These are phyloP conservation scores for Austroboletus rostrupii DNA, from an alignment of 1,284 basidiomycete genomes.

Conservation along the genomic window DNA sequence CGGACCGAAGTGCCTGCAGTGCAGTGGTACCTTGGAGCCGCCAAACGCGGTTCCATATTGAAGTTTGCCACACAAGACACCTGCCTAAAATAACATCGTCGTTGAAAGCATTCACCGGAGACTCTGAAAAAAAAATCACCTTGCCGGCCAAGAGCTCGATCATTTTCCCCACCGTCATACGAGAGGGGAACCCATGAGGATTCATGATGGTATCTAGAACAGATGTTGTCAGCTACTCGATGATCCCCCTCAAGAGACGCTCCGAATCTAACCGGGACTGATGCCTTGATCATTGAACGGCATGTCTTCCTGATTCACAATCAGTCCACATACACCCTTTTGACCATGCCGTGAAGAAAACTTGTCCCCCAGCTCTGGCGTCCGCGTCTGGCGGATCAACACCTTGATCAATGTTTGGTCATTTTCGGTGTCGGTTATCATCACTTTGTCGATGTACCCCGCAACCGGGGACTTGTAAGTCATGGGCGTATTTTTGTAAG, in stretches of 20 bases:
- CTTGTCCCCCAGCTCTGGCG: conserved; percentile 97
- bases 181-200: conserved; percentile 98
- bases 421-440: conserved; percentile 93
- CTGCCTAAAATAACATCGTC: conserved; percentile 50
- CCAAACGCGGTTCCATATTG: conserved; percentile 97
- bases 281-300: conserved; percentile 99
- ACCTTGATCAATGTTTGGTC: conserved; percentile 99
- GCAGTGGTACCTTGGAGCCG: conserved; percentile 75
- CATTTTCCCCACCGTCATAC: conserved; percentile 99
- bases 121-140: conserved; percentile 35
- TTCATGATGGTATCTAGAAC: conserved; percentile 96
- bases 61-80: conserved; percentile 82
- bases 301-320: conserved; percentile 98
- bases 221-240: background rate
- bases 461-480: conserved; percentile 90
- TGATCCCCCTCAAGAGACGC: background rate
- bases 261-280: conserved; percentile 62
- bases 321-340: conserved; percentile 98
- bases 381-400: conserved; percentile 93
- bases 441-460: conserved; percentile 95
- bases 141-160: conserved; percentile 98
- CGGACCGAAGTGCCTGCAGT: conserved; percentile 1
- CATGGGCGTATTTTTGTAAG: conserved; percentile 88
- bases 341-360: conserved; percentile 98
- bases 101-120: conserved; percentile 1